A percentile compares a stretch with the other conserved stretches of the same genome.
These are phyloP conservation scores for Trichoderma lentiforme DNA, from an alignment of 2,329 filamentous ascomycete species.

Conservation along the genomic window DNA sequence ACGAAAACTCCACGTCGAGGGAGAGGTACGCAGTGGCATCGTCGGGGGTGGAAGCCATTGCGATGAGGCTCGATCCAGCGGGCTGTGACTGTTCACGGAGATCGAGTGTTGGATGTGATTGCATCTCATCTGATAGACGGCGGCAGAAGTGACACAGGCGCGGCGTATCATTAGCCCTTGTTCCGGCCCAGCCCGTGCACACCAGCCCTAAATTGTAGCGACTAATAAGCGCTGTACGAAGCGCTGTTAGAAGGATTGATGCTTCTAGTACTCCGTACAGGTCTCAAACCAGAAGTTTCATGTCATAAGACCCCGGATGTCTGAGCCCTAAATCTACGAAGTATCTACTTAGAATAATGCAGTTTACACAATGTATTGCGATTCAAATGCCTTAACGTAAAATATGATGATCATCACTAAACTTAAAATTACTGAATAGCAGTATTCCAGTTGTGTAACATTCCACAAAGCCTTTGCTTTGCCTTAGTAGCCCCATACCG, in stretches of 20 bases:
- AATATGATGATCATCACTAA: too few relatives aligned
- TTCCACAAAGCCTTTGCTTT: background rate
- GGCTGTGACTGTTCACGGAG: background rate
- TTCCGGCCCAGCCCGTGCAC: background rate
- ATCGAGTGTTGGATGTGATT: background rate
- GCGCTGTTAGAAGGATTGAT: background rate
- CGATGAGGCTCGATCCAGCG: background rate
- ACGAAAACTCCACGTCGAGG: slow-evolving; percentile 70
- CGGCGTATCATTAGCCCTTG: background rate
- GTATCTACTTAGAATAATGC: background rate
- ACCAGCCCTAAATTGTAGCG: background rate
- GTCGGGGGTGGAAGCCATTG: background rate
- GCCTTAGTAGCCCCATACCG: background rate
- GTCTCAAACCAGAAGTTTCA: background rate
- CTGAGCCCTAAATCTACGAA: background rate
- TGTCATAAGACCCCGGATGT: background rate
- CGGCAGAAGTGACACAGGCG: background rate
- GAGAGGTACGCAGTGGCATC: slow-evolving; percentile 38
- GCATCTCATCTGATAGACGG: background rate
- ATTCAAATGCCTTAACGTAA: too few relatives aligned
- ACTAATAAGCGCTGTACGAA: background rate
- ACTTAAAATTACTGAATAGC: background rate
- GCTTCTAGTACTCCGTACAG: background rate
- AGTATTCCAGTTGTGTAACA: background rate
- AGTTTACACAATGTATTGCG: too few relatives aligned